Evolutionary conservation across 208 protist species (phyloP).

Genomic region (Trypanosoma mega): DNA sequence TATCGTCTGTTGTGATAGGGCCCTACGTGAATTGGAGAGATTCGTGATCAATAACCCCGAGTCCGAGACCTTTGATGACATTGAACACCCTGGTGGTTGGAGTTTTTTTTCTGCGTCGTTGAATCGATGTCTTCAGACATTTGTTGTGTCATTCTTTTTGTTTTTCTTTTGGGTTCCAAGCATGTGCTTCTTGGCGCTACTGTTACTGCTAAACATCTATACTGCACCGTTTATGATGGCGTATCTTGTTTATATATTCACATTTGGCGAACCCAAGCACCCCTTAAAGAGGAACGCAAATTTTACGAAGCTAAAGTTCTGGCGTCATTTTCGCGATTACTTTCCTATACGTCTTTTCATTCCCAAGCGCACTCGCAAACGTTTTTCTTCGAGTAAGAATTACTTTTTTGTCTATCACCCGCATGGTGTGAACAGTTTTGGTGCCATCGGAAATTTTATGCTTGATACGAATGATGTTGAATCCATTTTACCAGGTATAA

Average conservation of each 20-base stretch:
- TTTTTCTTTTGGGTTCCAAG: constrained; percentile 75
- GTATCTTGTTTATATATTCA: constrained; percentile 79
- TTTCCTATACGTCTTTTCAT: constrained; percentile 81
- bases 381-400: constrained; percentile 53
- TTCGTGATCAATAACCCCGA: constrained; percentile 31
- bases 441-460: constrained; percentile 72
- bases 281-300: constrained; percentile 32
- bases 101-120: constrained; percentile 17
- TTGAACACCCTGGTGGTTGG: constrained; percentile 9
- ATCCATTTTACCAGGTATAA: constrained; percentile 60
- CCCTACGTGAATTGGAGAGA: constrained; percentile 44
- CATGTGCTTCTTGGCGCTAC: constrained; percentile 28
- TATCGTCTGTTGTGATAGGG: constrained; percentile 27
- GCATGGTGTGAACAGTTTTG: constrained; percentile 88
- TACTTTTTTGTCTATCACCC: constrained; percentile 91
- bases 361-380: constrained; percentile 29
- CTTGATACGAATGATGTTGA: constrained; percentile 42
- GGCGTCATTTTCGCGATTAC: constrained; percentile 75
- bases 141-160: constrained; percentile 24
- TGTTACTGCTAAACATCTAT: constrained; percentile 30
- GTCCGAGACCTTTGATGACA: constrained; percentile 12
- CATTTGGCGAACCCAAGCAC: constrained; percentile 40
- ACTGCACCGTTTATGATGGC: constrained; percentile 55
- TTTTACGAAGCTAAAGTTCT: constrained; percentile 39
- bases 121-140: constrained; percentile 29